Evolutionary conservation across 2,329 filamentous ascomycete species (phyloP).

Genomic region (Diatrype stigma): DNA sequence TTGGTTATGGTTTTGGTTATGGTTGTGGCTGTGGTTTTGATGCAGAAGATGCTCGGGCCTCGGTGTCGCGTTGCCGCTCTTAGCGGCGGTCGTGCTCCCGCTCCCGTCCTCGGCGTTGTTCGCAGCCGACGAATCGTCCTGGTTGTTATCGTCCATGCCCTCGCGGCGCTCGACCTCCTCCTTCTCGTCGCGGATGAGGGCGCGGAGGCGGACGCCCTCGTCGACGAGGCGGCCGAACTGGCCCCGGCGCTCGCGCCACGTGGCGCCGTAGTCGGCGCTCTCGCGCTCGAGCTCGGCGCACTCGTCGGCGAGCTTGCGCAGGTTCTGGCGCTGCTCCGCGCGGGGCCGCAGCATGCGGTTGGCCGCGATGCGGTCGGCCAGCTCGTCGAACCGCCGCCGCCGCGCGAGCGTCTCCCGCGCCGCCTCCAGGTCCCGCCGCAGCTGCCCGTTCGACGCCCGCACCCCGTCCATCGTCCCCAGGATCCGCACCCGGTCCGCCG

Average conservation of each 20-base stretch:
- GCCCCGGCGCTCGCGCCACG: slow-evolving; percentile 78
- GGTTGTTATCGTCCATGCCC: slow-evolving; percentile 55
- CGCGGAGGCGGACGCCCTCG: slow-evolving; percentile 80
- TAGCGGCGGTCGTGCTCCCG: slow-evolving; percentile 40
- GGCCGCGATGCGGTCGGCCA: slow-evolving; percentile 80
- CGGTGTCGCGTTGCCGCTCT: slow-evolving; percentile 49
- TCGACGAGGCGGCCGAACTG: slow-evolving; percentile 88
- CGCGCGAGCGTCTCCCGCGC: slow-evolving; percentile 71
- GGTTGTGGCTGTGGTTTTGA: slow-evolving; percentile 33
- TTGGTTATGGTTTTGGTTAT: slow-evolving; percentile 39
- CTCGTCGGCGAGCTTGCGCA: slow-evolving; percentile 81
- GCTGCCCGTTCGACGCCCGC: slow-evolving; percentile 65
- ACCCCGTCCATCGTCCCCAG: slow-evolving; percentile 73
- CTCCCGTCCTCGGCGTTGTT: slow-evolving; percentile 59
- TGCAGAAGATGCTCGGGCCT: neutral
- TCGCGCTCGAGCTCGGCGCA: slow-evolving; percentile 84
- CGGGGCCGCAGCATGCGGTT: slow-evolving; percentile 76
- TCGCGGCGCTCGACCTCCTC: slow-evolving; percentile 87
- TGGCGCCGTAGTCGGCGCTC: slow-evolving; percentile 73
- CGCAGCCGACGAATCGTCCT: slow-evolving; percentile 34
- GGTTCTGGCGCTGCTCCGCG: slow-evolving; percentile 74
- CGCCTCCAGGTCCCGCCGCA: slow-evolving; percentile 72
- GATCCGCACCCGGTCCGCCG: slow-evolving; percentile 74
- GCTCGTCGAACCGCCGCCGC: slow-evolving; percentile 81
- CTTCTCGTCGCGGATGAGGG: slow-evolving; percentile 90